Evolutionary conservation across 805 yeast genomes (phyloP).

Genomic region (Tetrapisispora namnaoensis): DNA sequence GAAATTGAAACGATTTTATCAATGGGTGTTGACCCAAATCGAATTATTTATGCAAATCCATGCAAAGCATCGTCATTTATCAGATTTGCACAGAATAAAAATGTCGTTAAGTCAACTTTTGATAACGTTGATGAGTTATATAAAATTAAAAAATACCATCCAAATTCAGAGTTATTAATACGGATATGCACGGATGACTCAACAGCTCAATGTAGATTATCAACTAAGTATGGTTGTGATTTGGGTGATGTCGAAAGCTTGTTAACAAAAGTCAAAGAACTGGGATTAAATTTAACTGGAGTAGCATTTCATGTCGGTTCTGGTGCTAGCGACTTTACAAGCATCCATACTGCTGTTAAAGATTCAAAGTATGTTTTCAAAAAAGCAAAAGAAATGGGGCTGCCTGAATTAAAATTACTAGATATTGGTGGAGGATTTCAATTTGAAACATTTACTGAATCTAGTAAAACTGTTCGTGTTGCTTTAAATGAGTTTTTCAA

Average conservation of each 20-base stretch:
- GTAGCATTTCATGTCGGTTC: slow-evolving; percentile 95
- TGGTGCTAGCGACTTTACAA: slow-evolving; percentile 67
- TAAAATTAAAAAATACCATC: slow-evolving; percentile 61
- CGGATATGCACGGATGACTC: slow-evolving; percentile 88
- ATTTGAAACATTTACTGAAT: slow-evolving; percentile 46
- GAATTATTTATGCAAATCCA: slow-evolving; percentile 88
- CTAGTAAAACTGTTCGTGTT: slow-evolving; percentile 46
- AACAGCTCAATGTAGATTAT: slow-evolving; percentile 72
- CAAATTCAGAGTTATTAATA: slow-evolving; percentile 58
- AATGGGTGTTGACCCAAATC: slow-evolving; percentile 51
- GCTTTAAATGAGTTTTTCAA: slow-evolving; percentile 58
- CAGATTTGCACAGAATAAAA: slow-evolving; percentile 50
- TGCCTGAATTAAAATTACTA: slow-evolving; percentile 39
- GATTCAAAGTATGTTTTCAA: slow-evolving; percentile 67
- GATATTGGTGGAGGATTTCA: slow-evolving; percentile 96
- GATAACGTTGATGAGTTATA: slow-evolving; percentile 79
- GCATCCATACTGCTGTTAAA: slow-evolving; percentile 58
- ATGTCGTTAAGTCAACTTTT: slow-evolving; percentile 70
- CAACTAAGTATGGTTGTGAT: slow-evolving; percentile 83
- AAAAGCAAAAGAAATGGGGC: slow-evolving; percentile 33
- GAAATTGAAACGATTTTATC: slow-evolving; percentile 64
- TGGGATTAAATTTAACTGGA: slow-evolving; percentile 63
- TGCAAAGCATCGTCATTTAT: slow-evolving; percentile 81
- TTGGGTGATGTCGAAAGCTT: slow-evolving; percentile 43
- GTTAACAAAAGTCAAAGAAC: slow-evolving; percentile 49